phyloP scores from a whole-genome alignment of 306 rosid genomes.

The Prunus mira region DNA sequence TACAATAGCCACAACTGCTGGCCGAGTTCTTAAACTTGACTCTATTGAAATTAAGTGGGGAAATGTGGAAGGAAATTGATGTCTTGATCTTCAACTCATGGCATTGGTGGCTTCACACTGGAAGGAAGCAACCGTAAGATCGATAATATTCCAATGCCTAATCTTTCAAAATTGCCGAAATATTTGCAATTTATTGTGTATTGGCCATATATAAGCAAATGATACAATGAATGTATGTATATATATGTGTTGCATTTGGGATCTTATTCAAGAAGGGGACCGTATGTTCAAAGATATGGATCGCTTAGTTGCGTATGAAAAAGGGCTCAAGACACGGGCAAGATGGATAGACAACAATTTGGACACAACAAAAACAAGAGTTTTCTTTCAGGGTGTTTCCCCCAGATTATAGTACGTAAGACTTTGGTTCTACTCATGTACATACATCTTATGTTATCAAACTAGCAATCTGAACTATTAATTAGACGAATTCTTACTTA shows the following conservation, averaged over 20 bases:
- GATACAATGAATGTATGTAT: neutral
- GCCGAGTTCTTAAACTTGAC: conserved; percentile 35
- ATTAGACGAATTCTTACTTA: too few relatives aligned
- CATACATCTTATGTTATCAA: too few relatives aligned
- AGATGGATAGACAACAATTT: conserved; percentile 56
- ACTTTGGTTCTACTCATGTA: too few relatives aligned
- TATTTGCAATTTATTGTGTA: neutral
- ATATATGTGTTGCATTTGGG: conserved; percentile 45
- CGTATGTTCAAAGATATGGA: conserved; percentile 45
- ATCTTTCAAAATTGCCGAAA: neutral
- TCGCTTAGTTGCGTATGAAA: conserved; percentile 64
- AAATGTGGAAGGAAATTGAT: conserved; percentile 29
- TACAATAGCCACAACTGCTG: conserved; percentile 12
- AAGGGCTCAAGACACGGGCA: conserved; percentile 70
- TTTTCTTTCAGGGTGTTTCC: conserved; percentile 80
- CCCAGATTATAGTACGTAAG: conserved; percentile 65
- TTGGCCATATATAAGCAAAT: neutral
- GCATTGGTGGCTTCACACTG: conserved; percentile 47
- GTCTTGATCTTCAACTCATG: conserved; percentile 45
- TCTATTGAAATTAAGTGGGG: conserved; percentile 29
- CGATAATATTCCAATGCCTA: neutral
- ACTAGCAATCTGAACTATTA: too few relatives aligned
- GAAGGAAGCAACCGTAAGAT: conserved; percentile 39
- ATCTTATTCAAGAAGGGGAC: conserved; percentile 49
- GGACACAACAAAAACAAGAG: conserved; percentile 40